A percentile compares a stretch with the other conserved stretches of the same genome.
phyloP scores from a whole-genome alignment of 2,329 filamentous ascomycete species.

The Arthrobotrys megalospora region DNA sequence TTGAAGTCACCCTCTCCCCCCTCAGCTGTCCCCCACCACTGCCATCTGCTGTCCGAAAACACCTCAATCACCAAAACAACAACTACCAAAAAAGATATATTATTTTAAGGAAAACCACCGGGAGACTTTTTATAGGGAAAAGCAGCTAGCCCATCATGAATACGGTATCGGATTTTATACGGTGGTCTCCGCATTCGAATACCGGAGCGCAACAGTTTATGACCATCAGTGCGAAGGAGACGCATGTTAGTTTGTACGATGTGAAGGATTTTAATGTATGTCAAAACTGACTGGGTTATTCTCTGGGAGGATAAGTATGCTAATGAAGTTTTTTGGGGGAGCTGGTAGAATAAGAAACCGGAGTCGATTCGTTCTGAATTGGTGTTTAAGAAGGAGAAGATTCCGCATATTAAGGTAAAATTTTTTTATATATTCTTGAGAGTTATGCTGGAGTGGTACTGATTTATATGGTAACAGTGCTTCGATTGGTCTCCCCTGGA shows the following conservation, averaged over 20 bases:
- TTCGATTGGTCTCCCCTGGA: slow-evolving; percentile 73
- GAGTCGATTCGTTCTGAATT: slow-evolving; percentile 55
- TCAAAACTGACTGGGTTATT: no score
- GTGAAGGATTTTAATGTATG: slow-evolving; percentile 68
- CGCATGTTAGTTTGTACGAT: slow-evolving; percentile 70
- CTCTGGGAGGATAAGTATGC: slow-evolving; percentile 63
- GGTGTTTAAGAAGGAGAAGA: slow-evolving; percentile 68
- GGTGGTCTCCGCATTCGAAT: slow-evolving; percentile 72
- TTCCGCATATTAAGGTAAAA: slow-evolving; percentile 71
- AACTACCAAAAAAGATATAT: no score
- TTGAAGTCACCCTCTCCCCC: slow-evolving; percentile 18
- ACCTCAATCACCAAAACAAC: not conserved
- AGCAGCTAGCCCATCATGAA: slow-evolving; percentile 67
- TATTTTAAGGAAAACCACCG: no score
- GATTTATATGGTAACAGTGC: slow-evolving; percentile 60
- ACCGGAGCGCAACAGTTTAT: slow-evolving; percentile 69
- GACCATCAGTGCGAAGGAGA: slow-evolving; percentile 71
- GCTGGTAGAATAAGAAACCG: slow-evolving; percentile 47
- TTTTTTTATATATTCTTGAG: not conserved
- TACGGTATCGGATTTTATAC: slow-evolving; percentile 68
- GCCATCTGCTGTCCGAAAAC: not conserved
- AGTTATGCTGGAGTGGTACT: not conserved
- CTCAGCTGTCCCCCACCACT: not conserved
- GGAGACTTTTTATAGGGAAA: not conserved
- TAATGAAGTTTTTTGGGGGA: not conserved